These are phyloP conservation scores for Gastroboletus turbinatus DNA, from an alignment of 1,284 basidiomycete genomes.

Conservation along the genomic window DNA sequence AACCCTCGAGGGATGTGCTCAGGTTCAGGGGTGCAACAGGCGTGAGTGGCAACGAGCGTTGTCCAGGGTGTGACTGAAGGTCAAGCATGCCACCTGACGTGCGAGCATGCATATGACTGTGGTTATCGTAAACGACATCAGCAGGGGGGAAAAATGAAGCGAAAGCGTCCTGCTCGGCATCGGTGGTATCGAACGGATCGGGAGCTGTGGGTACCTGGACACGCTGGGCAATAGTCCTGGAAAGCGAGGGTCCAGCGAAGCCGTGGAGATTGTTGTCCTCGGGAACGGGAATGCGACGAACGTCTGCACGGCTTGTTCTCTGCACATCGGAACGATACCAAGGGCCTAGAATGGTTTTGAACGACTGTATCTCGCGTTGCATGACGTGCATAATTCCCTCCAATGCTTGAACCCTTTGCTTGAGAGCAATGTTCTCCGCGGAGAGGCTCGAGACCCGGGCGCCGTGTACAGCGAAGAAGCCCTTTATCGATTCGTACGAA, in stretches of 20 bases:
- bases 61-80: constrained; percentile 23
- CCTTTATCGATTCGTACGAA: constrained; percentile 61
- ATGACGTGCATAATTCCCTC: constrained; percentile 51
- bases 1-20: constrained; percentile 56
- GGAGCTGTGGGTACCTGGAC: constrained; percentile 8
- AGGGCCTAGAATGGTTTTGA: constrained; percentile 58
- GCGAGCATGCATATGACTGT: constrained; percentile 17
- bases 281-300: constrained; percentile 8
- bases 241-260: constrained; percentile 14
- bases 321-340: constrained; percentile 50
- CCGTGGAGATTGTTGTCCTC: constrained; percentile 12
- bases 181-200: constrained; percentile 20
- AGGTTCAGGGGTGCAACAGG: constrained; percentile 60
- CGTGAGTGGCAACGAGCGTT: constrained; percentile 31
- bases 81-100: constrained; percentile 20
- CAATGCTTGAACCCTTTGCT: constrained; percentile 50
- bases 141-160: constrained; percentile 52
- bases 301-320: constrained; percentile 10
- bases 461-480: constrained; percentile 54
- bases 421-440: constrained; percentile 61
- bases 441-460: constrained; percentile 44
- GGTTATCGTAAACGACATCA: constrained; percentile 21
- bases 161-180: constrained; percentile 37
- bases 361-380: constrained; percentile 50
- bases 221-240: constrained; percentile 19